phyloP scores from a whole-genome alignment of 2,329 filamentous ascomycete genomes.

The Aspergillus niger region DNA sequence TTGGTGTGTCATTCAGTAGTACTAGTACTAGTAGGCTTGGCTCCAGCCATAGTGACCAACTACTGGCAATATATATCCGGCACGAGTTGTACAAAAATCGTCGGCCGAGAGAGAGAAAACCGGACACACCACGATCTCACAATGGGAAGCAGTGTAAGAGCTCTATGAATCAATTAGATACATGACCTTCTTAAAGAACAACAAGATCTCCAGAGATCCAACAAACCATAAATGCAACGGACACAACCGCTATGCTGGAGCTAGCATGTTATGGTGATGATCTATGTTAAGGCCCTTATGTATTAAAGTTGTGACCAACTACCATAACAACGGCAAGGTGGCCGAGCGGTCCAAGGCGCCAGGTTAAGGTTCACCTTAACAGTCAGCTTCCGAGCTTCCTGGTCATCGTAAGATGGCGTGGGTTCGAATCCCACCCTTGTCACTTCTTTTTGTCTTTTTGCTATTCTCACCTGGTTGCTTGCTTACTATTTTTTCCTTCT shows the following conservation, averaged over 20 bases:
- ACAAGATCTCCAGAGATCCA: too few species aligned
- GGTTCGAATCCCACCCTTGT: slow-evolving; percentile 10
- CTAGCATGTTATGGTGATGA: too few species aligned
- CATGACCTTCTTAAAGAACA: too few species aligned
- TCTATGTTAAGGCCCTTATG: background rate
- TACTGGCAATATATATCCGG: background rate
- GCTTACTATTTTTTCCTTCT: background rate
- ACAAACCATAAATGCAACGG: too few species aligned
- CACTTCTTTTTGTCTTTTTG: background rate
- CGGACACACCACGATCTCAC: too few species aligned
- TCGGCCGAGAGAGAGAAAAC: too few species aligned
- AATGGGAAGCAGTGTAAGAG: too few species aligned
- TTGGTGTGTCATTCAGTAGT: too few species aligned
- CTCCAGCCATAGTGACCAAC: too few species aligned
- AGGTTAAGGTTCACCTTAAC: slow-evolving; percentile 12
- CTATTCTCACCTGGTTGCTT: background rate
- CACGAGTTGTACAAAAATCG: background rate
- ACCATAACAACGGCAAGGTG: slow-evolving; percentile 2
- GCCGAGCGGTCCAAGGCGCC: slow-evolving; percentile 9
- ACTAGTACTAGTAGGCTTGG: too few species aligned
- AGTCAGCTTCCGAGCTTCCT: slow-evolving; percentile 2
- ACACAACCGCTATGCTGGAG: too few species aligned
- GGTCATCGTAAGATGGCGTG: slow-evolving; percentile 8
- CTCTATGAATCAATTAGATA: too few species aligned
- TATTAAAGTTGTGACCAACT: background rate